Conservation (phyloP, 2,329 filamentous ascomycete species). For the Alternaria sp. region DNA sequence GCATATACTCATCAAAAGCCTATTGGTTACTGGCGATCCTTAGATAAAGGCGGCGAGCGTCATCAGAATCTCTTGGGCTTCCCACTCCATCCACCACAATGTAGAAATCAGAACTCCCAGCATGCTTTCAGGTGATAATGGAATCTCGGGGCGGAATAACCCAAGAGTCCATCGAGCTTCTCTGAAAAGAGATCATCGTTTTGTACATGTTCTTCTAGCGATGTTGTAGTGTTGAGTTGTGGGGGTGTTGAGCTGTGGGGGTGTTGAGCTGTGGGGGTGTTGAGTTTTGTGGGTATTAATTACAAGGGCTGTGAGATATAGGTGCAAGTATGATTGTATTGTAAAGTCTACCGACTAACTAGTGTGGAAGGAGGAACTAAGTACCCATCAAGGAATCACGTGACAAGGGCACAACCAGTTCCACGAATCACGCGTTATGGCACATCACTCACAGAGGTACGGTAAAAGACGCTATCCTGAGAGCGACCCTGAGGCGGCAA, state of each 20-base stretch:
- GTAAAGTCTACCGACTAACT: no score
- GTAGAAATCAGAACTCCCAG: neutral
- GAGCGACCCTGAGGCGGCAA: conserved; percentile 5
- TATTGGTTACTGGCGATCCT: neutral
- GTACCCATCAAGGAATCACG: no score
- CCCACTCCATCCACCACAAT: neutral
- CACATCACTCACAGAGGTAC: neutral
- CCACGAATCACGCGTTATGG: neutral
- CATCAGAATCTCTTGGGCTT: neutral
- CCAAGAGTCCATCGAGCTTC: neutral
- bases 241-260: no score
- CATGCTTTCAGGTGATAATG: neutral
- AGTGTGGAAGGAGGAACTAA: no score
- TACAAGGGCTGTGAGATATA: neutral
- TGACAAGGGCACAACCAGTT: neutral
- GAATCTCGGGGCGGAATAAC: neutral
- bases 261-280: neutral
- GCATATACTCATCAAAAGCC: neutral
- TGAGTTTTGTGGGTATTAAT: neutral
- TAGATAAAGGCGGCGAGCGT: neutral
- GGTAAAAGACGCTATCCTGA: neutral
- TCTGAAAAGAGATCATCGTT: neutral
- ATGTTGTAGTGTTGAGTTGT: neutral
- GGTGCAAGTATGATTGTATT: no score
- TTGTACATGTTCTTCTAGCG: neutral